Evolutionary conservation across 805 yeast genomes (phyloP), one percentile per base, ranked within the genome.

Genomic region (Vanderwaltozyma verrucispora): DNA sequence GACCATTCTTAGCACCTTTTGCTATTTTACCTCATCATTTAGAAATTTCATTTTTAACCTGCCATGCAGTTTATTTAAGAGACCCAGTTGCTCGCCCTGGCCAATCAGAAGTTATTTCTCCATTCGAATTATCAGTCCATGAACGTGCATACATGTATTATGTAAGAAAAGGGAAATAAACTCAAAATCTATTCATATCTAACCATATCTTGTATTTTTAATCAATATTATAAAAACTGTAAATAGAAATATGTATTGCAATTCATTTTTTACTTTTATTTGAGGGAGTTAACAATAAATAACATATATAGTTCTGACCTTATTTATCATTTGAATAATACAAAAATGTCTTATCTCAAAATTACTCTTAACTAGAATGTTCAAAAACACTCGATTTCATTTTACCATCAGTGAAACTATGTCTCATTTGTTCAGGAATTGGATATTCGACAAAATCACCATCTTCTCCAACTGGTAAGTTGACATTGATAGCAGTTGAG

Each of bases 51-150:
- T 89, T 84, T 61, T 73, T 74, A 44, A 86, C 96, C 5, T 89
- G 97, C 59, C 96, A 88, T 59, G 96, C 96, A 5, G 82, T 92
- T n/a, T 92, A 89, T 62, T 64, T 92, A 60, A 80, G 96, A 63
- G 95, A 92, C 60, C 98, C 98, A 13, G 87, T 92, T 35, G 95
- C 96, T 12, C 76, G 96, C 60, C 96, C 96, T 6, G 96, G 96
- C 40, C 88, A 84, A 56, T 82, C 95, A 24, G 98, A 92, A 67
- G 94, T 92, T 42, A 83, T 92, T 45, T 69, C 95, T 39, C 98
- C 98, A 38, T 85, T 80, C 61, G 78, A 80, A 28, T 69, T 75
- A 44, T 79, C 77, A 42, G 75, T 78, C 47, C 96, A 89, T 54
- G 92, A 88, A 65, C 77, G 94, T 60, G 95, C 96, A 29, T 88